Evolutionary conservation across 306 rosid genomes (phyloP).

Genomic region (Begonia masoniana): DNA sequence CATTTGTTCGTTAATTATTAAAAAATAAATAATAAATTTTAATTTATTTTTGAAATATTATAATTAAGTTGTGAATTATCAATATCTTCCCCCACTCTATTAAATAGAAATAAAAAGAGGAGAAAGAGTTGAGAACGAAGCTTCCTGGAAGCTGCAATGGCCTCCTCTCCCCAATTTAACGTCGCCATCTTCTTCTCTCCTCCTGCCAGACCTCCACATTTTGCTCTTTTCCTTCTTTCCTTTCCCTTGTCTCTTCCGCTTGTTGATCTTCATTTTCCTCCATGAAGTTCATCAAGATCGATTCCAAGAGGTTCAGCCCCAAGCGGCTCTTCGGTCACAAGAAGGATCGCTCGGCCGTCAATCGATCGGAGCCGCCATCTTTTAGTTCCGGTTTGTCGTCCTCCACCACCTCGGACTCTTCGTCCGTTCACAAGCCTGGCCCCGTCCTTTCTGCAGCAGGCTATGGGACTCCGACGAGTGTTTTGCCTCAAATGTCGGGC

Average conservation of each 20-base stretch:
- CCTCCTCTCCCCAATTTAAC: conserved; percentile 38
- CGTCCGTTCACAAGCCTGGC: conserved; percentile 8
- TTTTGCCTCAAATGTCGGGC: conserved; percentile 26
- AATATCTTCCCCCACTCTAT: too few species aligned
- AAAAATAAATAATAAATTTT: too few species aligned
- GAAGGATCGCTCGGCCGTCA: conserved; percentile 21
- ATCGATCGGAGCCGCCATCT: conserved; percentile 48
- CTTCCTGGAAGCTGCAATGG: conserved; percentile 61
- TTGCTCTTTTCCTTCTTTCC: not conserved
- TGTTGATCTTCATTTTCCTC: not conserved
- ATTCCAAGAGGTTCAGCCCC: conserved; percentile 37
- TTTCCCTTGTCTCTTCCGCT: not conserved
- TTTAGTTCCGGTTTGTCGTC: conserved; percentile 36
- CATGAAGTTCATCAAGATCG: conserved; percentile 50
- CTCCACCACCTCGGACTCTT: conserved; percentile 19
- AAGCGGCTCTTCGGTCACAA: conserved; percentile 42
- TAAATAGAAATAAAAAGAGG: not conserved
- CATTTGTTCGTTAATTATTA: too few species aligned
- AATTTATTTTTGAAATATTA: too few species aligned
- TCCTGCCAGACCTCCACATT: not conserved
- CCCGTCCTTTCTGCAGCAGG: conserved; percentile 6
- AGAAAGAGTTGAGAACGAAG: conserved; percentile 25
- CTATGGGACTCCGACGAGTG: conserved; percentile 51
- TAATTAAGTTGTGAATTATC: too few species aligned
- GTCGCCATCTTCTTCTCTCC: conserved; percentile 21